Evolutionary conservation across 148 eudicot species (phyloP), one percentile per base, ranked within the genome.

Genomic region (Cornus suecica): DNA sequence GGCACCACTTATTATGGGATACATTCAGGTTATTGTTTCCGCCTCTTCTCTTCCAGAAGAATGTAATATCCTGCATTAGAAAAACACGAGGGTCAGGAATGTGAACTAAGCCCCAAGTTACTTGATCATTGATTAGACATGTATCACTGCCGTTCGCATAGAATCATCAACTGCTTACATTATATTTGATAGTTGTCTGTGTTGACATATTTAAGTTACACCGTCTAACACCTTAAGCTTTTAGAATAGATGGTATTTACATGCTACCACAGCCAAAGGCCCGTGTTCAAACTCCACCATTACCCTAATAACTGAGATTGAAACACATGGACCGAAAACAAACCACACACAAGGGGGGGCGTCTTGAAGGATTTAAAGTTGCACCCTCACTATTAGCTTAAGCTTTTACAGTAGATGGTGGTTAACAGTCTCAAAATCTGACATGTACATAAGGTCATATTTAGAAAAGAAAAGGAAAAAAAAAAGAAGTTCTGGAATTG

Each of bases 1-100:
- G 89, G 69, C 84, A 81, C 89, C 89, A 86, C 70, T 74, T 81
- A 51, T 70, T 69, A 68, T 86, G 86, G 54, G 83, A 75, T 61
- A 83, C 45, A 71, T 71, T 81, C 65, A 66, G 79, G 9, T 60
- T 65, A 51, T 41, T 79, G 83, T 75, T 79, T 76, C 89, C 89
- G 41, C 89, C 89, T 83, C 89, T 86, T 79, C 89, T 77, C 80
- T 81, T 83, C 80, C 83, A 83, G 82, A 83, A 66, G 78, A 81
- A 81, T 56, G 86, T 83, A 26, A 86, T 78, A 54, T 86, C 89
- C 89, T 86, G 86, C 76, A 70, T 60, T 60, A 32, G 75, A 76
- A 22, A 25, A 32, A 69, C 48, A 30, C 20, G 11, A 48, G 16
- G 58, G 4, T 48, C 9, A 58, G n/a, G 28, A 56, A 56, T 28